phyloP scores from a whole-genome alignment of 257 asterid genomes.

The Craterostigma plantagineum region DNA sequence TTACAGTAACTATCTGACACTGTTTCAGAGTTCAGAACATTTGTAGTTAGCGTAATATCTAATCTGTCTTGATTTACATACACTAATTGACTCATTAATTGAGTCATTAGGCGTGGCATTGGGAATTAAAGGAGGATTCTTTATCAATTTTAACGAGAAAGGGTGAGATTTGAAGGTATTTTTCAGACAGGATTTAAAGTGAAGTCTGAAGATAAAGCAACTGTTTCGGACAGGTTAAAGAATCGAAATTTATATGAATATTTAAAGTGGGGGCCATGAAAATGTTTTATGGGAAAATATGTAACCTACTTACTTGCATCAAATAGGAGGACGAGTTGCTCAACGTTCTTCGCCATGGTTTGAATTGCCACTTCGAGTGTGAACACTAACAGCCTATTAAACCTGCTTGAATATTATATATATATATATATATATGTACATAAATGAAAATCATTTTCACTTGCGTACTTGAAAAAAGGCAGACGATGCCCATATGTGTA shows the following conservation, averaged over 20 bases:
- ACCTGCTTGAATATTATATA: slow-evolving; percentile 19
- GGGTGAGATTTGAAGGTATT: no score
- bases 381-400: slow-evolving; percentile 58
- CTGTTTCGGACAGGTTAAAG: not conserved
- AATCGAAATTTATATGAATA: not conserved
- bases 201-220: not conserved
- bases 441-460: not conserved
- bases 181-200: no score
- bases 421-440: slow-evolving; percentile 2
- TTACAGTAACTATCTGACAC: no score
- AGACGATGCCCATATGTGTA: no score
- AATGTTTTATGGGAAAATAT: not conserved
- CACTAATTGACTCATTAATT: slow-evolving; percentile 10
- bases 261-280: no score
- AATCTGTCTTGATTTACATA: no score
- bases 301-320: slow-evolving; percentile 53
- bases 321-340: slow-evolving; percentile 60
- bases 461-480: no score
- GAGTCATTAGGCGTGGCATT: slow-evolving; percentile 51
- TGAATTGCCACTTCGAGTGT: slow-evolving; percentile 83
- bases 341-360: slow-evolving; percentile 57
- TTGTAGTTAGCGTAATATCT: no score
- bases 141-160: no score
- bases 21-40: no score
- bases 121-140: slow-evolving; percentile 18